Base-by-base conservation (phyloP, 345 rosid genomes). In the Melastoma malabathricum region DNA sequence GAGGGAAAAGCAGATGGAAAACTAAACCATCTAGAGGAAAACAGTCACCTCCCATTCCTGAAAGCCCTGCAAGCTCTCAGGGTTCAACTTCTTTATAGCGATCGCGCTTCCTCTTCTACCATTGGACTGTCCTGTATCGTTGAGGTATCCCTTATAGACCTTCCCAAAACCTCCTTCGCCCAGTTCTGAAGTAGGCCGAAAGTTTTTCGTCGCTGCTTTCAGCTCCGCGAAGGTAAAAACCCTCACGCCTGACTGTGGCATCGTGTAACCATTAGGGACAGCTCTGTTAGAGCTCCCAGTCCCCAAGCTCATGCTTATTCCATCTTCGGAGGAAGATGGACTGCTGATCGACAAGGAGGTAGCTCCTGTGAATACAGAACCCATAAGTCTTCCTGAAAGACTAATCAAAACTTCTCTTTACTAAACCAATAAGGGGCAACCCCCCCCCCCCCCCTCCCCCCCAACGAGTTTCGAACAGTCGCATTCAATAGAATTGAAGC, bases 291-390 rank as follows among this genome's bases (percentile, higher is more conserved):
- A 44, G 18, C 43, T 51, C 20, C 49, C 56, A 29, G 46, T 9
- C 51, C 56, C 56, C 25, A 51, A 59, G 60, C 48, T 60, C 53
- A 23, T 20, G 58, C 53, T 54, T 13, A 44, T 29, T n/a, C 23
- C 64, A 41, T 53, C 53, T 16, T 60, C 64, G 5, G 51, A 46
- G 16, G 58, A 53, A 6, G 64, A 60, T 5, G 58, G 34, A 43
- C 64, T 60, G 64, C 64, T 60, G 34, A 60, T 51, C 22, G 53
- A 44, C 58, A 60, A 47, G 13, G 57, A 48, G 34, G 64, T n/a
- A 20, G 34, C 51, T 47, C 64, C 64, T 60, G 53, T 38, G n/a
- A 13, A 52, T 47, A 6, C 52, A 44, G 34, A 46, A 17, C 13
- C 10, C 15, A 5, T 27, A 0, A 46, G 17, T 41, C 12, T 12